phyloP scores from a whole-genome alignment of 2,329 filamentous ascomycete genomes.

The Microdochium bolleyi region DNA sequence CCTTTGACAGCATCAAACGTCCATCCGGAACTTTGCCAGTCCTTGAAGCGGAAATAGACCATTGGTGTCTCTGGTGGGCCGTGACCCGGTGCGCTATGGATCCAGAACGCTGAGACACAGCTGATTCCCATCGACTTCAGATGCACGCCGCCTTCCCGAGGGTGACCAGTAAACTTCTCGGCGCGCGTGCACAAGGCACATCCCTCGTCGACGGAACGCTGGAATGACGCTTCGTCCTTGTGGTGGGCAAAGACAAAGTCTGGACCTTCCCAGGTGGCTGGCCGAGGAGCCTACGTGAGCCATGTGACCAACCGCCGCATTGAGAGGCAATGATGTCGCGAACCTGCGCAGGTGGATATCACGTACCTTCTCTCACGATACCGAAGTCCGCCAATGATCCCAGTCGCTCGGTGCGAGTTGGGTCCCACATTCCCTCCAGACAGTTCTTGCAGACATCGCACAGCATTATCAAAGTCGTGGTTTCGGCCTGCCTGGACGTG shows the following conservation, averaged over 20 bases:
- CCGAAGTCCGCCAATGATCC: not conserved
- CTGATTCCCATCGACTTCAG: too few species aligned
- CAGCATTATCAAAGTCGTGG: too few species aligned
- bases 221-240: slow-evolving; percentile 5
- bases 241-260: slow-evolving; percentile 9
- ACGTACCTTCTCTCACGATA: not conserved
- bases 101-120: too few species aligned
- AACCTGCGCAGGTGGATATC: not conserved
- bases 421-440: not conserved
- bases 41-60: too few species aligned
- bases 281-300: not conserved
- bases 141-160: too few species aligned
- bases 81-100: too few species aligned
- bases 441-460: not conserved
- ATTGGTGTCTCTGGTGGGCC: too few species aligned
- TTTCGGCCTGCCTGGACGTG: too few species aligned
- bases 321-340: not conserved
- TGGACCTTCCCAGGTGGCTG: slow-evolving; percentile 2
- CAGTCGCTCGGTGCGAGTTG: not conserved
- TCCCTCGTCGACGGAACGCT: slow-evolving; percentile 3
- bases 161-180: slow-evolving; percentile 1
- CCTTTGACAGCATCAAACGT: too few species aligned
- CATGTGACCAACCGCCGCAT: not conserved
- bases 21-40: too few species aligned
- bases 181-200: slow-evolving; percentile 5